A percentile compares a stretch with the other conserved stretches of the same genome.
Conservation (phyloP, 2,329 filamentous ascomycete species). For the Clarireedia sp. region DNA sequence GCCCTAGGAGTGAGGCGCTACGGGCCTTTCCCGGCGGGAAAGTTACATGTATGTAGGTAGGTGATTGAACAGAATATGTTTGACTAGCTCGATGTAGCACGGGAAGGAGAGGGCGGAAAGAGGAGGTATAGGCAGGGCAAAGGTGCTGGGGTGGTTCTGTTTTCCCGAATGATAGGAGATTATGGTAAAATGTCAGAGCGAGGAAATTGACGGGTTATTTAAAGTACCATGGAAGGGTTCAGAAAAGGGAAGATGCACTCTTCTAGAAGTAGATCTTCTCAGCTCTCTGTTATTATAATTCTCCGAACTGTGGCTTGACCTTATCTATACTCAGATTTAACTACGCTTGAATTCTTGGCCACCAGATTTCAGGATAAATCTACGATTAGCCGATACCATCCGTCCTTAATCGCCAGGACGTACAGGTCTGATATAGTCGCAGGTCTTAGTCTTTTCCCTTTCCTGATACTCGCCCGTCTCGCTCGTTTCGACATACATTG, state of each 20-base stretch:
- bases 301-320: not conserved
- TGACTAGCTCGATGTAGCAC: not conserved
- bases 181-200: not conserved
- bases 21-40: not conserved
- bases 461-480: not conserved
- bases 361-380: not conserved
- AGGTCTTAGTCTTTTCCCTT: not conserved
- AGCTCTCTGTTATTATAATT: not conserved
- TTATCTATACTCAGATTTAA: not conserved
- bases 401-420: not conserved
- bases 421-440: too few species aligned
- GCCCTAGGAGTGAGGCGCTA: not conserved
- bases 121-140: too few species aligned
- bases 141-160: too few species aligned
- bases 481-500: not conserved
- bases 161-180: too few species aligned
- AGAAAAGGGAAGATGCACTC: not conserved
- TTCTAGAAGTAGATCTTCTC: conserved; percentile 1
- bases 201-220: not conserved
- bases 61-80: not conserved
- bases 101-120: not conserved
- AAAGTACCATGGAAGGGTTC: not conserved
- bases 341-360: not conserved
- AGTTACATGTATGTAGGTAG: not conserved
- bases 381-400: not conserved